Base-by-base conservation (phyloP, 176 grass and related monocot species). In the Leersia perrieri region DNA sequence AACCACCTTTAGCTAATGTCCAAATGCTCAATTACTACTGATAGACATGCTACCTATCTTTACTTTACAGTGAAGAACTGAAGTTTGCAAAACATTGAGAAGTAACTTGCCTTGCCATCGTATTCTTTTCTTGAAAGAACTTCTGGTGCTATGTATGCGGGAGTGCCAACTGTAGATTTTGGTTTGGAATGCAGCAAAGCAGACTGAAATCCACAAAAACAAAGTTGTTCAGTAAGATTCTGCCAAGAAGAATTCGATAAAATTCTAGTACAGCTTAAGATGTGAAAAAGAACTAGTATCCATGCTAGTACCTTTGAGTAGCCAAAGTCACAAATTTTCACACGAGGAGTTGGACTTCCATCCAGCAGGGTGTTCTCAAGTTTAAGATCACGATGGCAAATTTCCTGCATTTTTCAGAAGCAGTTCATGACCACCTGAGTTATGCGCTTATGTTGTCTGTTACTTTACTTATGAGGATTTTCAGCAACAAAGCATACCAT, bases 351-450 rank as follows among this genome's bases (percentile, higher is more conserved):
- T 40, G 92, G 92, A 78, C 86, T 94, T 25, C 95, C 95, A 85
- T 98, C 95, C 45, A 98, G 78, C 66, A 98, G 92, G 20, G 95
- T 98, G 39, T 98, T 98, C 82, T 98, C 95, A 70, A 98, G 92
- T 79, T 98, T 98, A 85, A 98, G 95, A 89, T 98, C 95, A 44
- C 95, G 95, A 60, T 98, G 95, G 72, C 95, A 98, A 78, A 98
- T 94, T 83, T 92, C 95, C 95, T 98, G 70, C 58, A 87, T 58
- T 65, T 65, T 45, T 11, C 20, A 73, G 18, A 42, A 39, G 26
- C 7, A 88, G 31, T 16, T 12, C 20, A 44, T 66, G 55, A 49
- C 27, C 11, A 77, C 8, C 45, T 64, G 10, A 11, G 11, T 15
- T 44, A 16, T 30, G 29, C 42, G 14, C 27, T 32, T 30, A 57